Evolutionary conservation across 345 rosid genomes (phyloP), one percentile per base, ranked within the genome.

Genomic region (Brassica nigra): DNA sequence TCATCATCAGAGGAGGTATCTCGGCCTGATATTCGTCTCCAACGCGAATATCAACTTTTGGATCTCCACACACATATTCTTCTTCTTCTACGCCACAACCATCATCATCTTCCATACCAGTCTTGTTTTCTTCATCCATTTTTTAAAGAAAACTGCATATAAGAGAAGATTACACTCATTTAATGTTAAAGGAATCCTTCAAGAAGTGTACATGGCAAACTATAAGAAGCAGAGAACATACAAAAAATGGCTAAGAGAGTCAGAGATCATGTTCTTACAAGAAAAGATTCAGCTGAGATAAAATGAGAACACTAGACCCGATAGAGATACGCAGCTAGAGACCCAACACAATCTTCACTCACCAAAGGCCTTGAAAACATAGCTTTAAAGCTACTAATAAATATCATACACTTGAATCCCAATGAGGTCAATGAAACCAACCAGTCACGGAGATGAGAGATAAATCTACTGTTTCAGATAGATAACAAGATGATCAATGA

Each of bases 11-110:
- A 20, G 83, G 77, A 76, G 92, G 90, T 77, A 91, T 82, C 79
- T 87, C 87, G 3, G 66, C 91, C 62, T 89, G 97, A 78, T 80
- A 91, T 2, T 85, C 85, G 0, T 87, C 85, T 27, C 97, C 93
- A 68, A 88, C 75, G 74, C 93, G 87, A 36, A 86, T 78, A 72
- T 75, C 81, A 70, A 83, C 65, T 74, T 70, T 76, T 20, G 84
- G 90, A 75, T 81, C 83, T 54, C 92, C 92, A 15, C 78, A 85
- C 4, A 77, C 72, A 68, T 73, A 85, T 75, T 62, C 76, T 39
- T 39, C 44, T 23, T 23, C 27, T 42, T 58, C 76, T 18, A 18
- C 7, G 27, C 79, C 86, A 59, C 74, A 79, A 30, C 88, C 80
- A 30, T 74, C 27, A 23, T 23, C 49, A 14, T 49, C 80, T 74